Evolutionary conservation across 345 rosid species (phyloP), one percentile per base, ranked within the genome.

Genomic region (Salix viminalis): DNA sequence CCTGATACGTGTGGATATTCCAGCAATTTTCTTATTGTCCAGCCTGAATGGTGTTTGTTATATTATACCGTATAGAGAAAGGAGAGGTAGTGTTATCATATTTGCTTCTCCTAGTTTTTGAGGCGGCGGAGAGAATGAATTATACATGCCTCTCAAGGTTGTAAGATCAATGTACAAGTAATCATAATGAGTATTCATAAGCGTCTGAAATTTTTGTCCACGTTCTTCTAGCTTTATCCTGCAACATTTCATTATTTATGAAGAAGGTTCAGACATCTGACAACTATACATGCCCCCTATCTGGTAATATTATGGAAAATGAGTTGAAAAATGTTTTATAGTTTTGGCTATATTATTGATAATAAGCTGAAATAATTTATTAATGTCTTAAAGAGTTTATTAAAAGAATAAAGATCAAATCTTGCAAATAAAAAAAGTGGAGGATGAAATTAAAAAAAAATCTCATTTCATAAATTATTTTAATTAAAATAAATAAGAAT

Each of bases 161-260:
- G 81, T 74, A 74, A 68, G 74, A 72, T 66, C 77, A 19, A 50
- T 73, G 73, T 79, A 73, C 42, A 73, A 42, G 72, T 54, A 60
- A 79, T 58, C 30, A 58, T 72, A 54, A 11, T 16, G 6, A 24
- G 26, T n/a, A 58, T 73, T 71, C 21, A 26, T 23, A 56, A 61
- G n/a, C 56, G n/a, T 76, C n/a, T 41, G 28, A 24, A 30, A 48
- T 42, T 30, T 62, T 74, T n/a, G 12, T 7, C 23, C 64, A 19
- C 32, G 2, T 12, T 34, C 13, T 19, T 21, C n/a, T 50, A 9
- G 30, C 12, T 24, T 7, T 9, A 58, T 58, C 64, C 23, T 23
- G 28, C 64, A n/a, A 10, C 15, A 2, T 24, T 18, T 52, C 2
- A 56, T 56, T n/a, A 56, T 21, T n/a, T n/a, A 8, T 56, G 62